Evolutionary conservation across 305 asterid genomes (phyloP).

Genomic region (Fraxinus greggii): DNA sequence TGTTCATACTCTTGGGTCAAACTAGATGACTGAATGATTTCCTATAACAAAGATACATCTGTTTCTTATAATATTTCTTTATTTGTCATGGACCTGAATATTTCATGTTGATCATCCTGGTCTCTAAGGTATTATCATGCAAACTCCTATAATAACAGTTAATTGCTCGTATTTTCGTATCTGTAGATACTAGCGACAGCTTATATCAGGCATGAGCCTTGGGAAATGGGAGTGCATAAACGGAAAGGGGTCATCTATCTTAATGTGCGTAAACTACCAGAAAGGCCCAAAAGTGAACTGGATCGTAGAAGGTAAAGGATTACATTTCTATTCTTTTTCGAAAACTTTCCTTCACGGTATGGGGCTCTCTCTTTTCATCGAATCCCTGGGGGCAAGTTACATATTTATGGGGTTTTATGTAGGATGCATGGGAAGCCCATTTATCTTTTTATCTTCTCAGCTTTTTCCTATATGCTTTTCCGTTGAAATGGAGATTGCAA

Average conservation of each 20-base stretch:
- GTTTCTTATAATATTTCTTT: not conserved
- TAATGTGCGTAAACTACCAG: conserved; percentile 88
- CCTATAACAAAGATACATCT: not conserved
- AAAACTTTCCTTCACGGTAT: conserved; percentile 6
- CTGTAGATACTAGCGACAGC: conserved; percentile 89
- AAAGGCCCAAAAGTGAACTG: conserved; percentile 83
- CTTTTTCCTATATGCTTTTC: conserved; percentile 2
- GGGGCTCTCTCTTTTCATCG: conserved; percentile 19
- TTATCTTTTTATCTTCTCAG: not conserved
- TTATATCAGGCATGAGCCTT: conserved; percentile 85
- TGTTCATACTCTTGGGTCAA: not conserved
- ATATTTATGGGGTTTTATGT: conserved; percentile 15
- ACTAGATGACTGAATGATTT: not conserved
- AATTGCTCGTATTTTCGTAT: conserved; percentile 25
- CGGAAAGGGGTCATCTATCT: conserved; percentile 92
- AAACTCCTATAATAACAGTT: conserved; percentile 10
- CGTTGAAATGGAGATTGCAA: not conserved
- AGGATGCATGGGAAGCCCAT: not conserved
- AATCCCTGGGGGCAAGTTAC: not conserved
- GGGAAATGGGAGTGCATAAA: conserved; percentile 99
- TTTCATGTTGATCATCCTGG: not conserved
- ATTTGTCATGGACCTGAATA: conserved; percentile 11
- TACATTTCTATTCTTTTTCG: conserved; percentile 5
- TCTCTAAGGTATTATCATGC: not conserved
- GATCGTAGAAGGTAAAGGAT: conserved; percentile 76